Conservation (phyloP, 1,284 basidiomycete genomes). For the Melampsora occidentalis region DNA sequence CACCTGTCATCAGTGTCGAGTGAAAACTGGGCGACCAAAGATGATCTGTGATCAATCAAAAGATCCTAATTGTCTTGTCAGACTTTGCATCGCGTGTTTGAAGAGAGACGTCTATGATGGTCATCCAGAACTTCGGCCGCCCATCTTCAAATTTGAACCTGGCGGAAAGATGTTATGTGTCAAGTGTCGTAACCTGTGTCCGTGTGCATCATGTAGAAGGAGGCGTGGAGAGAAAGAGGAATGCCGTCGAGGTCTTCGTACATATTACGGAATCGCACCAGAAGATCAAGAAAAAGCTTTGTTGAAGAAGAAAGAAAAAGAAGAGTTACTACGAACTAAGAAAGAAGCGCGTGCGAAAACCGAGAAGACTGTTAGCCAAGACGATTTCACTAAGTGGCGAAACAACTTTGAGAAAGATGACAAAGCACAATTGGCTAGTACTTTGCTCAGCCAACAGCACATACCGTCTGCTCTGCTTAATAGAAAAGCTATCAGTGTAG, state of each 20-base stretch:
- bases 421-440: conserved; percentile 72
- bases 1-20: conserved; percentile 41
- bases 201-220: conserved; percentile 39
- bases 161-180: conserved; percentile 40
- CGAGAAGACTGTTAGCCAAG: conserved; percentile 13
- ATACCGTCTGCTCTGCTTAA: conserved; percentile 66
- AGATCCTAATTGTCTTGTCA: conserved; percentile 35
- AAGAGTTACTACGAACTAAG: not conserved
- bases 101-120: conserved; percentile 25
- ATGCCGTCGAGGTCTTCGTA: conserved; percentile 18
- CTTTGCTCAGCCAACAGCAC: conserved; percentile 74
- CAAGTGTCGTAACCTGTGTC: conserved; percentile 34
- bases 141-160: conserved; percentile 39
- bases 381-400: conserved; percentile 1
- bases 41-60: conserved; percentile 43
- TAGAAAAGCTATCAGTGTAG: conserved; percentile 59
- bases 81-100: conserved; percentile 32
- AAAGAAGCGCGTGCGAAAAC: conserved; percentile 8
- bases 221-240: conserved; percentile 25
- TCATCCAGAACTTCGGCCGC: conserved; percentile 28
- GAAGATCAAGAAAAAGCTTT: conserved; percentile 20
- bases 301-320: not conserved
- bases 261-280: conserved; percentile 25
- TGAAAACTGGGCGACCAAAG: conserved; percentile 39
- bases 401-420: conserved; percentile 53